Base-by-base conservation (phyloP, 225 moss, liverwort and hornwort species). In the Ulota crispa region DNA sequence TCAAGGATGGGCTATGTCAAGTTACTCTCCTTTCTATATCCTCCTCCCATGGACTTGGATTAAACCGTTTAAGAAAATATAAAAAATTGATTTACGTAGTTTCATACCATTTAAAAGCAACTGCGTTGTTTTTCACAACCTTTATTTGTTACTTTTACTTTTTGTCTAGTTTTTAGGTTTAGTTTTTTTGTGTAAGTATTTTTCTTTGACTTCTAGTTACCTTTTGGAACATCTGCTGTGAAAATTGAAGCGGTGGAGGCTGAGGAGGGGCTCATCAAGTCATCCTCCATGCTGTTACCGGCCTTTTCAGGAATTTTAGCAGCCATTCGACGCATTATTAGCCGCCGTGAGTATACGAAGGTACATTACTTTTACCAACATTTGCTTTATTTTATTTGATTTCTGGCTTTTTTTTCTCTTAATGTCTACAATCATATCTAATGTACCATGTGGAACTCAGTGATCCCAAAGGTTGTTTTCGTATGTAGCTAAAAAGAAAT, bases 1-100 rank as follows among this genome's bases (percentile, higher is more conserved):
- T n/a, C 95, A 91, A 92, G 97, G 97, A 89, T 97, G 97, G 97
- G 97, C 97, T 27, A 95, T 97, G 97, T 90, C 97, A 67, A 95
- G 92, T 64, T 95, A 91, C 83, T 95, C 97, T 84, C 97, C 97
- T 64, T 94, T 97, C 83, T 93, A 95, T 96, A 96, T 96, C 95
- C 93, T 91, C 68, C 73, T 81, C 57, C 57, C 47, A 78, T 36
- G 15, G 36, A 24, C 57, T 78, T 78, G 21, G 47, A 36, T 75
- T 2, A 20, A 43, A 66, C 32, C 27, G 9, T 31, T 61, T 30
- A 18, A 50, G 0, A 18, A 50, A 34, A 47, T 6, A 27, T 7
- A 42, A 43, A 37, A 73, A 47, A 4, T 32, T 63, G 36, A 13
- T 9, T 26, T 45, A 8, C 24, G 66, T 41, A 57, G 31, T 65